phyloP scores from a whole-genome alignment of 2,329 filamentous ascomycete genomes.

The Pezicula radicicola region DNA sequence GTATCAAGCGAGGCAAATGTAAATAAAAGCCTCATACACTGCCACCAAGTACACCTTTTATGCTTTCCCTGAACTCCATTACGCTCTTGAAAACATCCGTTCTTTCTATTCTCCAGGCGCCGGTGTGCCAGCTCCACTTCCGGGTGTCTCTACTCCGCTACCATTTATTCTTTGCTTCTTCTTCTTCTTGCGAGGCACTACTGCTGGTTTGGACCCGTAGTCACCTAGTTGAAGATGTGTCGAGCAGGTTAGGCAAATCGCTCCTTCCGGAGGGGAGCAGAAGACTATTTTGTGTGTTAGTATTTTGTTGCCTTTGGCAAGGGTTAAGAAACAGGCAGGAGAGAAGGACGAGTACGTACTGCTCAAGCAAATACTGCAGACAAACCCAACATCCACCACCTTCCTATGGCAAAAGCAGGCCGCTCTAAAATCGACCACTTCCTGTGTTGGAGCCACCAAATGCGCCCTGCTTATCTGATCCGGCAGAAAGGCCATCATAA shows the following conservation, averaged over 20 bases:
- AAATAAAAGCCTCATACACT: too few species aligned
- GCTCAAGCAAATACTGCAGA: conserved; percentile 93
- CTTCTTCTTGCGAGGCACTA: conserved; percentile 68
- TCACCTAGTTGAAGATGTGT: conserved; percentile 73
- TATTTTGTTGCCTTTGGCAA: neutral
- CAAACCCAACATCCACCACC: conserved; percentile 89
- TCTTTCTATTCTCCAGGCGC: conserved; percentile 32
- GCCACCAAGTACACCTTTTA: too few species aligned
- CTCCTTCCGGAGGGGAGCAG: conserved; percentile 62
- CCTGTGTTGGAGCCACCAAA: conserved; percentile 75
- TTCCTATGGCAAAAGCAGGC: conserved; percentile 95
- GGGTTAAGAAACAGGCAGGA: neutral
- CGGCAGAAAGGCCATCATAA: conserved; percentile 91
- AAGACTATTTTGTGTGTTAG: conserved; percentile 51
- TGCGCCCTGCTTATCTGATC: conserved; percentile 61
- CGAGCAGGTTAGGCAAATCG: conserved; percentile 79
- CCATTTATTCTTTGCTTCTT: conserved; percentile 68
- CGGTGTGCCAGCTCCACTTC: conserved; percentile 59
- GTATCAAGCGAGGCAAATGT: too few species aligned
- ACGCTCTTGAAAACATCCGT: too few species aligned
- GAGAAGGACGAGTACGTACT: conserved; percentile 44
- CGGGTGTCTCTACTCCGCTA: conserved; percentile 45
- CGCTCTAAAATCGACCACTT: conserved; percentile 93
- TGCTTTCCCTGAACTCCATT: too few species aligned
- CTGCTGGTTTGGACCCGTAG: conserved; percentile 74